A percentile compares a stretch with the other conserved stretches of the same genome.
Evolutionary conservation across 139 green algal genomes (phyloP).

Genomic region (Chlamydomonas urium): DNA sequence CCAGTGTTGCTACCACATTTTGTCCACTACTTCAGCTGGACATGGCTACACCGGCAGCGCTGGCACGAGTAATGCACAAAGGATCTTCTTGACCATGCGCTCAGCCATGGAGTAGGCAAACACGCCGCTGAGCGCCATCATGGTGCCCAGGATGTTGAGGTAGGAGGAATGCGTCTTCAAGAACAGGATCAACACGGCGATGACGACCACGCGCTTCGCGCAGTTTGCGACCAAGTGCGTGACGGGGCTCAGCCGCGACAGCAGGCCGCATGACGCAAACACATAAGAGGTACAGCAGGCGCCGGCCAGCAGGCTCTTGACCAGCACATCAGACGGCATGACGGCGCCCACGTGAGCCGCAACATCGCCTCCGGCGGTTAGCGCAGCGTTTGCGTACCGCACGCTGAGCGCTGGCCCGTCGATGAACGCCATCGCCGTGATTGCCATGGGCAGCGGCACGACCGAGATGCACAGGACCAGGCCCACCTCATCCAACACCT

Average conservation of each 20-base stretch:
- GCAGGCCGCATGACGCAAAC: constrained; percentile 4
- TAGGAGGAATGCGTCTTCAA: constrained; percentile 55
- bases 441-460: constrained; percentile 26
- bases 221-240: constrained; percentile 90
- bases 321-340: constrained; percentile 3
- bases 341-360: too few relatives aligned
- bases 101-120: constrained; percentile 21
- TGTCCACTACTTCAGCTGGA: too few relatives aligned
- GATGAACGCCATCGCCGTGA: constrained; percentile 9
- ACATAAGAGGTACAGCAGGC: constrained; percentile 3
- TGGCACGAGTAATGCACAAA: too few relatives aligned
- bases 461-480: constrained; percentile 30
- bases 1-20: too few relatives aligned
- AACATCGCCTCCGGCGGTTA: too few relatives aligned
- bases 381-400: not conserved
- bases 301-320: constrained; percentile 5
- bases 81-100: constrained; percentile 13
- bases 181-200: constrained; percentile 83
- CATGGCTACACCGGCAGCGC: too few relatives aligned
- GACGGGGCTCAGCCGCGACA: constrained; percentile 12
- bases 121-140: constrained; percentile 9
- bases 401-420: constrained; percentile 50
- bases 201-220: constrained; percentile 96
- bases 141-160: constrained; percentile 11
- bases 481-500: constrained; percentile 1